Evolutionary conservation across 352 stramenopile species (phyloP).

Genomic region (Phytophthora foliorum): DNA sequence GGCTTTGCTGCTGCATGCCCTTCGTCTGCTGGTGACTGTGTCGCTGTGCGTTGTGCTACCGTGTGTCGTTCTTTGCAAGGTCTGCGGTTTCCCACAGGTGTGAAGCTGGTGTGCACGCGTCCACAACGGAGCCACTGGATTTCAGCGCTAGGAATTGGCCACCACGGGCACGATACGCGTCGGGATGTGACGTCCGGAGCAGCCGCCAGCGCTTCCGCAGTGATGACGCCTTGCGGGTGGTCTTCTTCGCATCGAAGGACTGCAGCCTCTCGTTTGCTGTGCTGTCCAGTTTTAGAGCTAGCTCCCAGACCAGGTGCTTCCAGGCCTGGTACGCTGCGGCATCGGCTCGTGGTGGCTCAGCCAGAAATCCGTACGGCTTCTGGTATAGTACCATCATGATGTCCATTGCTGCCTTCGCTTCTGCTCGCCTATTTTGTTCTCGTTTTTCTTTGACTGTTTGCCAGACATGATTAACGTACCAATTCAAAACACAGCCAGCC

Average conservation of each 20-base stretch:
- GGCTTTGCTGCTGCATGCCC: too few relatives aligned
- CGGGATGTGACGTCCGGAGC: neutral
- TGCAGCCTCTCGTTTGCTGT: conserved; percentile 1
- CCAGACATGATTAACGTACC: conserved; percentile 9
- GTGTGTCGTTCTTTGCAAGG: too few relatives aligned
- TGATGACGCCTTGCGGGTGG: conserved; percentile 2
- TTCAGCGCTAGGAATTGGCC: neutral
- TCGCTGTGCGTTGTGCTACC: too few relatives aligned
- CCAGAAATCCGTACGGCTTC: neutral
- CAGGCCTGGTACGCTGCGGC: neutral
- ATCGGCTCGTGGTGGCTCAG: neutral
- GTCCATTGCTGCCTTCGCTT: conserved; percentile 6
- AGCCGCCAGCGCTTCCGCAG: conserved; percentile 7
- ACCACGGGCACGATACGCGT: neutral
- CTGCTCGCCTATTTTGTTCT: conserved; percentile 12
- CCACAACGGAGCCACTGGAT: neutral
- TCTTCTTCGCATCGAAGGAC: conserved; percentile 1
- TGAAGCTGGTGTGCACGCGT: neutral
- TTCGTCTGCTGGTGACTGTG: too few relatives aligned
- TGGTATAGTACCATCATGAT: conserved; percentile 15
- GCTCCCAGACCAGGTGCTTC: neutral
- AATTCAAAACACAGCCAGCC: conserved; percentile 1
- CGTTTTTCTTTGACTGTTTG: conserved; percentile 9
- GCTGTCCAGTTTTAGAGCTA: neutral
- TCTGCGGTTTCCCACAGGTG: neutral